Percentiles rank a stretch among this genome's conserved stretches.
These are phyloP conservation scores for Penstemon newberryi DNA, from an alignment of 257 asterid genomes.

Conservation along the genomic window DNA sequence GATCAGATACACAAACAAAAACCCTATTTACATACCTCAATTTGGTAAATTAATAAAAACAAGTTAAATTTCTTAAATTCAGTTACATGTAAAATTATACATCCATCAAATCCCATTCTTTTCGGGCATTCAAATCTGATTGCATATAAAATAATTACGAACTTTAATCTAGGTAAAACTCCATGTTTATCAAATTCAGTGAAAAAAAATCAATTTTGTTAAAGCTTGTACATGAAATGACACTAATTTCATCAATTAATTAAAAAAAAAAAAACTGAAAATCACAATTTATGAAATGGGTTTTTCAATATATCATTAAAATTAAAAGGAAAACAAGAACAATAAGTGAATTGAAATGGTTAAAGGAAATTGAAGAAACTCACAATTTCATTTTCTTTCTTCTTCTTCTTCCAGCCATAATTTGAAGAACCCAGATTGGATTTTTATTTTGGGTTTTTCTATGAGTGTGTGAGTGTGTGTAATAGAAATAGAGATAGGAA, in stretches of 20 bases:
- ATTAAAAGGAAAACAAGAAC: neutral
- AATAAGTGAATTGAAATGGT: neutral
- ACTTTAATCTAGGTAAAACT: neutral
- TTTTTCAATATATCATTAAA: neutral
- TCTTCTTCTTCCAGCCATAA: constrained; percentile 53
- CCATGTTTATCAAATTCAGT: neutral
- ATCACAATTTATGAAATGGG: neutral
- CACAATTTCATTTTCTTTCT: constrained; percentile 52
- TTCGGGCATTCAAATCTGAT: constrained; percentile 27
- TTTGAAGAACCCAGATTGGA: constrained; percentile 30
- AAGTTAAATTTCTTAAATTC: neutral
- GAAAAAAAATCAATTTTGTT: constrained; percentile 13
- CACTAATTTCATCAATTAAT: neutral
- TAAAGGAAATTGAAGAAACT: constrained; percentile 23
- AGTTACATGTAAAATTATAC: neutral
- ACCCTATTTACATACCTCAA: constrained; percentile 23
- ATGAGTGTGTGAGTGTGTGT: neutral
- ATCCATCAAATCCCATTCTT: constrained; percentile 21
- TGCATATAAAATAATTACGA: constrained; percentile 12
- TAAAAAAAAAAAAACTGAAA: neutral
- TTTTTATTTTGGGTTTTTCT: neutral
- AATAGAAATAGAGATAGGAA: constrained; percentile 6
- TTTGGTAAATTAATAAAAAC: neutral
- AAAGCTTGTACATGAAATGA: constrained; percentile 1
- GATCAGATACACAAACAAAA: constrained; percentile 14